phyloP scores from a whole-genome alignment of 345 rosid genomes.

The Rhizophora mangle region DNA sequence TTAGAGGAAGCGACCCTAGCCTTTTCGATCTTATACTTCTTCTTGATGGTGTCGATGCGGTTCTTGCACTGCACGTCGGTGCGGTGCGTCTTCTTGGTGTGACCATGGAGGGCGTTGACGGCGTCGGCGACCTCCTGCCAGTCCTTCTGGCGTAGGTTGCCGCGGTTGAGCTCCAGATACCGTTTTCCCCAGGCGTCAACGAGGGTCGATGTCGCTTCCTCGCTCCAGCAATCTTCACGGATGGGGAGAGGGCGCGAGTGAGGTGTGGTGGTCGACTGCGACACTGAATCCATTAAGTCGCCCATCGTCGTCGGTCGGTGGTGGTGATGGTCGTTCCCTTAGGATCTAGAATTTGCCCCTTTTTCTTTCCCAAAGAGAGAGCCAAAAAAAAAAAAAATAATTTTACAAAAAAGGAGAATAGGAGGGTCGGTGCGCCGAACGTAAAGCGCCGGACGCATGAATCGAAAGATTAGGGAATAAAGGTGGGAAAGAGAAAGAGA shows the following conservation, averaged over 20 bases:
- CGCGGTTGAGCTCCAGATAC: slow-evolving; percentile 80
- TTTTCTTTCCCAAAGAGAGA: no score
- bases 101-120: slow-evolving; percentile 86
- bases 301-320: slow-evolving; percentile 11
- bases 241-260: slow-evolving; percentile 47
- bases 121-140: slow-evolving; percentile 99
- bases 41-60: slow-evolving; percentile 94
- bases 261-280: slow-evolving; percentile 13
- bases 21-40: slow-evolving; percentile 90
- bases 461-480: slow-evolving; percentile 10
- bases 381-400: no score
- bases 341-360: not conserved
- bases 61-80: slow-evolving; percentile 98
- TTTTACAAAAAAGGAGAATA: no score
- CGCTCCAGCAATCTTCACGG: slow-evolving; percentile 98
- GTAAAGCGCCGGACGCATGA: no score
- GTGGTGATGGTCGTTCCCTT: not conserved
- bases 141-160: slow-evolving; percentile 94
- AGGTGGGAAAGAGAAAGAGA: not conserved
- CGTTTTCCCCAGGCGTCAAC: slow-evolving; percentile 93
- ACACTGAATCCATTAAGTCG: slow-evolving; percentile 18
- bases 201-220: slow-evolving; percentile 91
- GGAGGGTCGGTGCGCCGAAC: no score
- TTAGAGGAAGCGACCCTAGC: slow-evolving; percentile 61
- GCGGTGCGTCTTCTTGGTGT: slow-evolving; percentile 77